Base-by-base conservation (phyloP, 202 grass and related monocot genomes). In the Brachypodium distachyon region DNA sequence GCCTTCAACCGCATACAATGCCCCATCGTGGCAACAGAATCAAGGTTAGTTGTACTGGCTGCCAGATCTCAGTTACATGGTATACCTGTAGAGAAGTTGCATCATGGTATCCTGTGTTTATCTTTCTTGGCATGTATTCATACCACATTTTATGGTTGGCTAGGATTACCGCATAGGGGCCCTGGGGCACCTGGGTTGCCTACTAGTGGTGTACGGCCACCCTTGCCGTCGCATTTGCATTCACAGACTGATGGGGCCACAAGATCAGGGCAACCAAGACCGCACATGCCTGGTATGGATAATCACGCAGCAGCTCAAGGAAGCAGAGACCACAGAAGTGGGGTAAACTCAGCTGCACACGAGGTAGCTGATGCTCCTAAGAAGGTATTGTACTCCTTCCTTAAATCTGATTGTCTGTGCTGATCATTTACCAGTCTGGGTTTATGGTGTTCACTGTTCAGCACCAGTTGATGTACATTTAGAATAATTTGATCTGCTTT, bases 1-100 rank as follows among this genome's bases (percentile, higher is more conserved):
- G 89, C 96, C 96, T 81, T 86, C 96, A 76, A 52, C 83, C 70
- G 81, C 96, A 64, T 93, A 90, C 73, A 93, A 83, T 73, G 83
- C 74, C 12, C 92, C 85, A 6, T 80, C 83, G 54, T 96, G 92
- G 92, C 92, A 99, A 81, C 89, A 84, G 18, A 90, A 96, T 84
- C 79, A 73, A 78, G 92, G 96, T 99, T 70, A 73, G 5, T 62
- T 72, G 44, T 70, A 52, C 78, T 56, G 32, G 38, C 46, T 72
- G 52, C 55, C 26, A 64, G 40, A 48, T 68, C 48, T 70, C 51
- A 79, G 36, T 12, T 74, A 48, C 12, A 76, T 62, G 63, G 52
- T 36, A 29, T 74, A 68, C 36, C 27, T 41, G 34, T 76, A 71
- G 25, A 18, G 14, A 68, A 68, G 64, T 12, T 39, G 9, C 34